Evolutionary conservation across 2,329 filamentous ascomycete genomes (phyloP).

Genomic region (Myotisia sp.): DNA sequence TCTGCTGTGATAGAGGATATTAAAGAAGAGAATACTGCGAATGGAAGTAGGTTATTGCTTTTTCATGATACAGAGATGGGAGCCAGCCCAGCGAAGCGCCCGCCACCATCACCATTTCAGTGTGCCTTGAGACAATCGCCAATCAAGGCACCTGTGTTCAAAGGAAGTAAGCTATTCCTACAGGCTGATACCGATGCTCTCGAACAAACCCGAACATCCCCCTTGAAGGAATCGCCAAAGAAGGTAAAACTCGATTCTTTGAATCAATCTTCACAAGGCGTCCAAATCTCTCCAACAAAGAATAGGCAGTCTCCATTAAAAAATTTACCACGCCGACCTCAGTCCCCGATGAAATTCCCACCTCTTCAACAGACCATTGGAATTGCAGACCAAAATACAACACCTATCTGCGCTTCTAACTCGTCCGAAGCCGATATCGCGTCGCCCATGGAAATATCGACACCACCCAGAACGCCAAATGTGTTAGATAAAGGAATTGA

Average conservation of each 20-base stretch:
- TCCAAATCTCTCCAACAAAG: conserved; percentile 24
- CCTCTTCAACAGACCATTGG: too few relatives aligned
- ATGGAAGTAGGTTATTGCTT: conserved; percentile 7
- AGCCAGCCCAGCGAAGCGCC: conserved; percentile 32
- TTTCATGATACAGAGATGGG: conserved; percentile 24
- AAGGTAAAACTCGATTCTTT: conserved; percentile 27
- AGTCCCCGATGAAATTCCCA: conserved; percentile 25
- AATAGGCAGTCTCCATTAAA: conserved; percentile 25
- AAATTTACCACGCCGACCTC: conserved; percentile 31
- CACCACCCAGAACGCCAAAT: too few relatives aligned
- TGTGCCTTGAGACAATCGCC: conserved; percentile 30
- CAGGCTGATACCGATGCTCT: conserved; percentile 5
- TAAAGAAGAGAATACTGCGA: neutral
- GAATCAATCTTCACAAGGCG: conserved; percentile 21
- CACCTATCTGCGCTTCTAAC: too few relatives aligned
- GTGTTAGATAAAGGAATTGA: too few relatives aligned
- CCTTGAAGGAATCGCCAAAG: conserved; percentile 32
- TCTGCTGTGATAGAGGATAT: neutral
- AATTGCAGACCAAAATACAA: too few relatives aligned
- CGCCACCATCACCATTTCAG: conserved; percentile 32
- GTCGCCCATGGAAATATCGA: too few relatives aligned
- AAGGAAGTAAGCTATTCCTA: conserved; percentile 14
- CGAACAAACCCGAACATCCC: conserved; percentile 16
- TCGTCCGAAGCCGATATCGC: too few relatives aligned
- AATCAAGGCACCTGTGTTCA: conserved; percentile 20